Conservation (phyloP, 163 green algal genomes). For the Trebouxia gelatinosa region DNA sequence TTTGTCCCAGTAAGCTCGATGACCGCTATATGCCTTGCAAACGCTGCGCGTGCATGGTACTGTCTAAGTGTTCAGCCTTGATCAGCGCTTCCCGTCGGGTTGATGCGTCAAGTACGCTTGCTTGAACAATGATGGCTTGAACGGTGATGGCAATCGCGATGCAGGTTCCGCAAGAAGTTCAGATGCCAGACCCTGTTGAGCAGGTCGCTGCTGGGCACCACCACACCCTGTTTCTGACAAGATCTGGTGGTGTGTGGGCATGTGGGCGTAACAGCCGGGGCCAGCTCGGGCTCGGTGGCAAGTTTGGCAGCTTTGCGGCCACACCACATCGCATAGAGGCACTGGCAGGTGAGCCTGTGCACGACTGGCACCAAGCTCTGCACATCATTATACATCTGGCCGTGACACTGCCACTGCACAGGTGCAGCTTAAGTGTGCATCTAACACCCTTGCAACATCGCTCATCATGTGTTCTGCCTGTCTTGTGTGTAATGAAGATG, state of each 20-base stretch:
- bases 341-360: conserved; percentile 47
- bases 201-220: conserved; percentile 76
- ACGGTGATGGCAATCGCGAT: neutral
- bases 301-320: conserved; percentile 14
- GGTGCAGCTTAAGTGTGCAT: too few relatives aligned
- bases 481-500: neutral
- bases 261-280: conserved; percentile 56
- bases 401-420: too few relatives aligned
- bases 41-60: neutral
- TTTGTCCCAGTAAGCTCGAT: conserved; percentile 45
- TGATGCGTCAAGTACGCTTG: too few relatives aligned
- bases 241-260: conserved; percentile 58
- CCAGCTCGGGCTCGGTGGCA: conserved; percentile 61
- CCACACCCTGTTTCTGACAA: conserved; percentile 71
- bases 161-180: conserved; percentile 58
- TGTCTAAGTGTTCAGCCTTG: too few relatives aligned
- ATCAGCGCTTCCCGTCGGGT: too few relatives aligned
- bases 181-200: conserved; percentile 57
- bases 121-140: neutral
- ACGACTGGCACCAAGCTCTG: too few relatives aligned
- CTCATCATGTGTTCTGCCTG: neutral
- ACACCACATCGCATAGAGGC: conserved; percentile 40
- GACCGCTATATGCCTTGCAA: neutral
- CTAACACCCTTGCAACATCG: too few relatives aligned
- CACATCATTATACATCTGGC: too few relatives aligned